Percentiles rank a stretch among this genome's conserved stretches.
These are phyloP conservation scores for Macrophomina pseudophaseolina DNA, from an alignment of 2,329 filamentous ascomycete species.

Conservation along the genomic window DNA sequence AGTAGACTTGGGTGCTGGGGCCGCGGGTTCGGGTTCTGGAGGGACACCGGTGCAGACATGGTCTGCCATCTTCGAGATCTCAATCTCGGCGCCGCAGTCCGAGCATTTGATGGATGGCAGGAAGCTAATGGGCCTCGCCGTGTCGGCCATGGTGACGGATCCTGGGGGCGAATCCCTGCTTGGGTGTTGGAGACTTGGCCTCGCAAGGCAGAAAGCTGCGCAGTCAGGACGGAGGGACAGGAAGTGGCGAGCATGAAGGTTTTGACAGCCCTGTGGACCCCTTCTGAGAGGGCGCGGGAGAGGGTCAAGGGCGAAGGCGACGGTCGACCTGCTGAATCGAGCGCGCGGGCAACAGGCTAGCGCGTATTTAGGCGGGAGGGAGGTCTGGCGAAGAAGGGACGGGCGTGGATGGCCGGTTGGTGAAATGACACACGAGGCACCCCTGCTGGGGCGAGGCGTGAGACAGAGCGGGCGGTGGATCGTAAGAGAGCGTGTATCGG, in stretches of 20 bases:
- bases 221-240: constrained; percentile 1
- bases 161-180: constrained; percentile 5
- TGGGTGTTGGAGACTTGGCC: not conserved
- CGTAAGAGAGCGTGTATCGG: constrained; percentile 25
- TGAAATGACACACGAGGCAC: constrained; percentile 25
- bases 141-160: constrained; percentile 26
- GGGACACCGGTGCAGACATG: constrained; percentile 66
- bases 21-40: not conserved
- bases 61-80: constrained; percentile 85
- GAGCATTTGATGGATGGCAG: constrained; percentile 48
- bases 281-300: not conserved
- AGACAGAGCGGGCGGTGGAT: constrained; percentile 23
- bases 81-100: constrained; percentile 63
- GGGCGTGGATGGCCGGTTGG: constrained; percentile 18
- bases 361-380: constrained; percentile 20
- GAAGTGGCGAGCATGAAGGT: constrained; percentile 16
- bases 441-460: constrained; percentile 22
- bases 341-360: constrained; percentile 12
- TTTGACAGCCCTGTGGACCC: constrained; percentile 19
- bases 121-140: constrained; percentile 38
- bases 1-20: constrained; percentile 29
- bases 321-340: constrained; percentile 23
- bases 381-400: constrained; percentile 18
- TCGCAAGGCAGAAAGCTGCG: not conserved
- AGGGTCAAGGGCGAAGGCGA: not conserved